Evolutionary conservation across 495 filamentous ascomycete genomes (phyloP).

Genomic region (Trypethelium eluteriae): DNA sequence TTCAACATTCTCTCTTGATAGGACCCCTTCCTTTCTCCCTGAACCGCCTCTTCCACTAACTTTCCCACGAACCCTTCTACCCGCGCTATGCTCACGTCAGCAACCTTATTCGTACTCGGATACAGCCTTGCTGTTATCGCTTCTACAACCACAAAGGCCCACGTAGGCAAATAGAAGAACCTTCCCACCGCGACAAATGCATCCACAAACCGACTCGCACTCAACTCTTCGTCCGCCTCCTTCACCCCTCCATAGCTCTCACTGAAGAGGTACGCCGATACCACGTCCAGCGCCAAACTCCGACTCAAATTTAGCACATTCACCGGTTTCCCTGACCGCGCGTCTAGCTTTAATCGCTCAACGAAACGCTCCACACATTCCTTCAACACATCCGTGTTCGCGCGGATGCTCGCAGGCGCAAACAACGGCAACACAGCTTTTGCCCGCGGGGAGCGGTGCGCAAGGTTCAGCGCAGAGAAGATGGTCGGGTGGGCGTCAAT

Average conservation of each 20-base stretch:
- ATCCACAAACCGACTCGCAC: constrained; percentile 25
- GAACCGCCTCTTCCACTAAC: constrained; percentile 28
- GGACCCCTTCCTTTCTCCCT: constrained; percentile 29
- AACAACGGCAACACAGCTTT: constrained; percentile 46
- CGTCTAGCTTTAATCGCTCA: constrained; percentile 31
- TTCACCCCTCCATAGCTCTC: constrained; percentile 38
- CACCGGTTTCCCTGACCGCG: constrained; percentile 29
- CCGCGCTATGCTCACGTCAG: constrained; percentile 28
- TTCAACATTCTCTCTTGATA: constrained; percentile 45
- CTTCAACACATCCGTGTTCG: constrained; percentile 28
- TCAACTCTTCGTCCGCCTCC: constrained; percentile 18
- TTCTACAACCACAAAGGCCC: constrained; percentile 36
- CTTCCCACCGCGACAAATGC: constrained; percentile 44
- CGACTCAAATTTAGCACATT: constrained; percentile 42
- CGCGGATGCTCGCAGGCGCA: constrained; percentile 36
- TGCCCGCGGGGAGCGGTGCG: constrained; percentile 38
- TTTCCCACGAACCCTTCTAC: constrained; percentile 39
- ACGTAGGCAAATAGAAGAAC: constrained; percentile 43
- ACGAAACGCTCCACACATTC: constrained; percentile 39
- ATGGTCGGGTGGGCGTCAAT: constrained; percentile 46
- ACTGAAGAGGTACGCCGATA: constrained; percentile 43
- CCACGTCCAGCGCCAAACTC: constrained; percentile 41
- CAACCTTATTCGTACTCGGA: constrained; percentile 22
- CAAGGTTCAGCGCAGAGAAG: constrained; percentile 41
- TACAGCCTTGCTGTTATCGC: constrained; percentile 27